Percentiles rank a stretch among this genome's conserved stretches.
Conservation (phyloP, 23 red algal genomes). For the Gracilaria gracilis region DNA sequence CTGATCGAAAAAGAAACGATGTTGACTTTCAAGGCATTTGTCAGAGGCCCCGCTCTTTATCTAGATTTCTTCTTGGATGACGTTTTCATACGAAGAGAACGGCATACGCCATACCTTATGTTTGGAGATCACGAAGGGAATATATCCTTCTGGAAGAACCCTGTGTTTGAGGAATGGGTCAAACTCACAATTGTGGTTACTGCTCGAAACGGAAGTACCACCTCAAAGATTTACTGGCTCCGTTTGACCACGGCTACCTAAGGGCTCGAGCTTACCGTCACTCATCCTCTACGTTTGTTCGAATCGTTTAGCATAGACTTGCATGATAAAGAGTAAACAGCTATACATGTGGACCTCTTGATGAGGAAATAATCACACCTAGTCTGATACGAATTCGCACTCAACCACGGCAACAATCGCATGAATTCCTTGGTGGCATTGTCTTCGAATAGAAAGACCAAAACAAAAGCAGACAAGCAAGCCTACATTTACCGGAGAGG, state of each 20-base stretch:
- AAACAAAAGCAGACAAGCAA: too few species aligned
- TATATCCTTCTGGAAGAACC: not conserved
- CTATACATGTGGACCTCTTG: too few species aligned
- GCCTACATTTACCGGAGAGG: too few species aligned
- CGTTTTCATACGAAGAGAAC: not conserved
- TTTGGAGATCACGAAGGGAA: not conserved
- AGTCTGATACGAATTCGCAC: too few species aligned
- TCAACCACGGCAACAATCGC: too few species aligned
- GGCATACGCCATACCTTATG: not conserved
- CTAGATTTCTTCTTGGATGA: constrained; percentile 6
- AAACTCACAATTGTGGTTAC: not conserved
- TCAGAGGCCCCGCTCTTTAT: not conserved
- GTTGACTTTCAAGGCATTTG: not conserved
- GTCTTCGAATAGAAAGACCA: too few species aligned
- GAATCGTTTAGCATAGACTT: too few species aligned
- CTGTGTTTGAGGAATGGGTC: not conserved
- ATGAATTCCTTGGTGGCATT: too few species aligned
- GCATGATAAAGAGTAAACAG: too few species aligned
- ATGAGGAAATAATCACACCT: too few species aligned
- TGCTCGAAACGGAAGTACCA: not conserved
- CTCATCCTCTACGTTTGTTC: too few species aligned
- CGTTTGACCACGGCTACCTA: not conserved
- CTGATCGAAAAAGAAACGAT: not conserved
- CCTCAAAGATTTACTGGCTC: not conserved
- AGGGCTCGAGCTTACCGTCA: too few species aligned